Percentiles rank a stretch among this genome's conserved stretches.
Conservation (phyloP, 1,139 yeast species). For the Sugiyamaella xylanicola region DNA sequence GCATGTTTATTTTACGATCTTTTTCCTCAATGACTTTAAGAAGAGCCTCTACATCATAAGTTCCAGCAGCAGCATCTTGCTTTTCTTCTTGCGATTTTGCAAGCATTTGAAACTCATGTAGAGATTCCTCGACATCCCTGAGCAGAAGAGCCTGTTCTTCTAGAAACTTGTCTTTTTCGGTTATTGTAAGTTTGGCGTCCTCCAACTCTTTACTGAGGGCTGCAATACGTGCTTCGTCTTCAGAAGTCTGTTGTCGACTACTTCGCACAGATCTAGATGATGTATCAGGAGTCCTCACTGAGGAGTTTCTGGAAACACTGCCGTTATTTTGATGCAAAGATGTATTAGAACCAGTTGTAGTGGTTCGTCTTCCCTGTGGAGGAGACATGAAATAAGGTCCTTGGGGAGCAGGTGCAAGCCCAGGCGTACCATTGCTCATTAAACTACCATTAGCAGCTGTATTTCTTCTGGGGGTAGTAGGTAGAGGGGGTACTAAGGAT, state of each 20-base stretch:
- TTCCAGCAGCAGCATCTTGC: conserved; percentile 19
- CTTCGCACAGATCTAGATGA: conserved; percentile 2
- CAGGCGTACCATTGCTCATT: not conserved
- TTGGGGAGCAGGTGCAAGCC: not conserved
- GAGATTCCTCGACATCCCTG: conserved; percentile 37
- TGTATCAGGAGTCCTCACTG: conserved; percentile 3
- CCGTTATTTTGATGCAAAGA: not conserved
- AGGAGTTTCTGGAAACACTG: not conserved
- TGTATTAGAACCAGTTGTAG: not conserved
- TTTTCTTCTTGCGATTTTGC: conserved; percentile 26
- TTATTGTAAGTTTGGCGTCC: conserved; percentile 24
- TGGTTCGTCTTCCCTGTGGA: conserved; percentile 7
- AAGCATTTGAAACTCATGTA: conserved; percentile 38
- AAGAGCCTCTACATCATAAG: conserved; percentile 31
- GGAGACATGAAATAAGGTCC: conserved; percentile 15
- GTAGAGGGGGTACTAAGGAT: conserved; percentile 17
- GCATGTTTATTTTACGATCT: conserved; percentile 34
- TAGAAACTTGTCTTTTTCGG: conserved; percentile 34
- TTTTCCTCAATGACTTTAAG: conserved; percentile 32
- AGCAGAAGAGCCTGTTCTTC: conserved; percentile 37
- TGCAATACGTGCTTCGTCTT: conserved; percentile 22
- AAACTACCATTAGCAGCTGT: not conserved
- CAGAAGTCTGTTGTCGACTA: conserved; percentile 13
- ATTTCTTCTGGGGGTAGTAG: conserved; percentile 16
- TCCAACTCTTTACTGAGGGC: conserved; percentile 29